Conservation (phyloP, 83 land plant genomes). For the Picea abies region DNA sequence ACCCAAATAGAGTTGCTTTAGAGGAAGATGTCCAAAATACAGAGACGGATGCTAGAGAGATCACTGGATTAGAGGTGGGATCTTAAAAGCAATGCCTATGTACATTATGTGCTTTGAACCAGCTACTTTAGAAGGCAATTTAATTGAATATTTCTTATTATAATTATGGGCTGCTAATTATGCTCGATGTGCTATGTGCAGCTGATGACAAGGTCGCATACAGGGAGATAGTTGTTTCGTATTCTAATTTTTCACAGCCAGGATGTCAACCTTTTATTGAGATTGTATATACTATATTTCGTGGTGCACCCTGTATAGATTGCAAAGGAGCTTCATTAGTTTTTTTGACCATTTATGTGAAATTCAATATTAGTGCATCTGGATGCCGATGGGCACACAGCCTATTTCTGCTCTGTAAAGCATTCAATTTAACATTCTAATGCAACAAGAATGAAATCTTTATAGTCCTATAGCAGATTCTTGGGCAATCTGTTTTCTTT, state of each 20-base stretch:
- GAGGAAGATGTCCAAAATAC: not conserved
- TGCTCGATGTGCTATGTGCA: constrained; percentile 9
- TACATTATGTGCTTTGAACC: not conserved
- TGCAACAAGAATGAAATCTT: not conserved
- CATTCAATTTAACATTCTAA: not conserved
- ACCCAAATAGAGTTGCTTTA: not conserved
- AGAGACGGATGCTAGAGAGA: not conserved
- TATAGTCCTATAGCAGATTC: not conserved
- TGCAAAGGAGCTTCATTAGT: not conserved
- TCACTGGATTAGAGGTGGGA: constrained; percentile 5
- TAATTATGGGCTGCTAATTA: not conserved
- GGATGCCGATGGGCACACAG: not conserved
- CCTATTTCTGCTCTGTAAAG: not conserved
- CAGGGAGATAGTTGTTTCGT: not conserved
- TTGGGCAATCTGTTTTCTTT: not conserved
- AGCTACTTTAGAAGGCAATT: not conserved
- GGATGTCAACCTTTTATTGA: not conserved
- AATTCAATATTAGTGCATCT: not conserved
- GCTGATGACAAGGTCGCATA: not conserved
- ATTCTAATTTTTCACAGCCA: not conserved
- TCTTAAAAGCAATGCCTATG: not conserved
- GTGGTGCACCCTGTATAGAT: not conserved
- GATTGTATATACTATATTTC: not conserved
- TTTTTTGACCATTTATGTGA: not conserved
- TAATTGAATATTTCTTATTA: not conserved